Conservation (phyloP, 345 rosid species). For the Eucalyptus pumila region DNA sequence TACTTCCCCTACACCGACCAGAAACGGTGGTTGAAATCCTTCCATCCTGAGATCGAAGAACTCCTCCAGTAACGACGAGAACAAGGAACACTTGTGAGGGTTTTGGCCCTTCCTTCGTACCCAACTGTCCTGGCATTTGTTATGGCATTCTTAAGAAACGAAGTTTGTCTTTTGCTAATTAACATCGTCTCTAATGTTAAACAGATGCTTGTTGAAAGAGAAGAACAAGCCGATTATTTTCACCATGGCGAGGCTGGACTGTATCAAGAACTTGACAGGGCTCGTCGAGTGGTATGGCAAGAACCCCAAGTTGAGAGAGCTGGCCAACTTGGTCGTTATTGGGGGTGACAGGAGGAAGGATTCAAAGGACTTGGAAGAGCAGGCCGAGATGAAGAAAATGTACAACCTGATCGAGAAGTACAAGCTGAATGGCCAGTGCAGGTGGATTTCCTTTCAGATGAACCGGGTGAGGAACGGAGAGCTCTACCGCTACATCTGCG, state of each 20-base stretch:
- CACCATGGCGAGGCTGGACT: constrained; percentile 92
- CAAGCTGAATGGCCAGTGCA: constrained; percentile 56
- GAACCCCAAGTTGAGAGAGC: constrained; percentile 48
- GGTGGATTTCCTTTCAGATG: constrained; percentile 84
- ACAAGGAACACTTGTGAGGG: too few relatives aligned
- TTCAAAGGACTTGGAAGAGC: constrained; percentile 71
- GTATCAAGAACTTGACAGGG: constrained; percentile 72
- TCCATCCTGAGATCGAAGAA: rapidly evolving
- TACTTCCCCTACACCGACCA: too few relatives aligned
- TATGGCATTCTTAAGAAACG: rapidly evolving
- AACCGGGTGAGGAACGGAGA: constrained; percentile 65
- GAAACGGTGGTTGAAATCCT: rapidly evolving
- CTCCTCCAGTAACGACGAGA: rapidly evolving
- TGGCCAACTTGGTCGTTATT: constrained; percentile 75
- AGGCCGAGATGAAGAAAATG: constrained; percentile 86
- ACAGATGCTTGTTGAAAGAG: constrained; percentile 69
- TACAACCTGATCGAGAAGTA: constrained; percentile 35
- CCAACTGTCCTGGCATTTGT: too few relatives aligned
- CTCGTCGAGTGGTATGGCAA: constrained; percentile 96
- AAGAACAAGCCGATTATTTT: constrained; percentile 74
- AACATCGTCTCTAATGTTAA: not conserved
- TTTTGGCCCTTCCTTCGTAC: too few relatives aligned
- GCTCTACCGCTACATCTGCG: constrained; percentile 65
- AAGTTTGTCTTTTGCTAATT: rapidly evolving
- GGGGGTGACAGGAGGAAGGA: constrained; percentile 88